Evolutionary conservation across 495 filamentous ascomycete species (phyloP), one percentile per base, ranked within the genome.

Genomic region (Trichoderma virens): DNA sequence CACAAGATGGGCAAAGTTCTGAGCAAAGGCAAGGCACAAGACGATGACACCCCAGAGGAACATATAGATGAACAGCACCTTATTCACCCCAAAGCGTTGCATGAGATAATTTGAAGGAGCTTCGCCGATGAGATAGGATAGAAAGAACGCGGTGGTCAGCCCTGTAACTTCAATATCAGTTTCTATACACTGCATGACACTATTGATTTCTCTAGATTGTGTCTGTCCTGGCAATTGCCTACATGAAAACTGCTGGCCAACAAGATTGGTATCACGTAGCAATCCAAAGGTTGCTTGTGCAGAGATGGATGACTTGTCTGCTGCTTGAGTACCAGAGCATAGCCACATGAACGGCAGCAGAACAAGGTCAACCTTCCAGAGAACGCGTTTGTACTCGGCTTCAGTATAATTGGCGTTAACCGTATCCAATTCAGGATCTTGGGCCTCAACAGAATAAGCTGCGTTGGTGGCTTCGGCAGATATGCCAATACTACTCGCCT

Each of bases 281-380:
- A 72, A 27, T 5, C 70, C 70, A 63, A 72, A 72, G 0, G 62
- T 70, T 18, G 70, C 70, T 47, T 72, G 68, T 11, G 68, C 68
- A 34, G 66, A 54, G 62, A 72, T 38, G 27, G 63, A 70, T 20
- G 60, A 59, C 38, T 72, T 72, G n/a, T 72, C 70, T 32, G 67
- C 63, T 18, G 34, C 18, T 54, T 72, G 70, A 5, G 66, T 69
- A 14, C 70, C 70, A 61, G 68, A 69, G 11, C 68, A 72, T 20
- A 72, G 56, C 64, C 67, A 72, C 68, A 72, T 69, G 27, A 70
- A 64, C 1, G 70, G 70, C 20, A 72, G 63, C 14, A 72, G 67
- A 32, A 65, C 66, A 8, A 32, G 66, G 45, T 72, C 70, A 8
- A 65, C 63, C 31, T 72, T 72, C 63, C 68, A 56, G 25, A 61